phyloP scores from a whole-genome alignment of 2,329 filamentous ascomycete species.

The Aspergillus sp. region DNA sequence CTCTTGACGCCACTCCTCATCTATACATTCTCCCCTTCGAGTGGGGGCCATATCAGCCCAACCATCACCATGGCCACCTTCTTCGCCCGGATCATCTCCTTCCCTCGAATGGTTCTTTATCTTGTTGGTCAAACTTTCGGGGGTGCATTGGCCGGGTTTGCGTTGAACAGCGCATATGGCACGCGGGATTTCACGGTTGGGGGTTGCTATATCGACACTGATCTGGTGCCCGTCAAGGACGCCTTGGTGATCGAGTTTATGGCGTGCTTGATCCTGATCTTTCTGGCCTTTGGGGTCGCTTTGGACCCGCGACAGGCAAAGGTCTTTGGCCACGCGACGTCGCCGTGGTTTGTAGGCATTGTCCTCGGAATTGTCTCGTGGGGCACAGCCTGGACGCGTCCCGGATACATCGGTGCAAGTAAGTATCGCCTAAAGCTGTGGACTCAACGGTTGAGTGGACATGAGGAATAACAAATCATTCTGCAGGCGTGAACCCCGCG shows the following conservation, averaged over 20 bases:
- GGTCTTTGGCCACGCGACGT: slow-evolving; percentile 50
- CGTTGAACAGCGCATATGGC: slow-evolving; percentile 37
- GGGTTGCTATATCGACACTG: slow-evolving; percentile 40
- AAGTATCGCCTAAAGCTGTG: slow-evolving; percentile 6
- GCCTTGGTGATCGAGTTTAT: slow-evolving; percentile 52
- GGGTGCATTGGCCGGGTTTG: slow-evolving; percentile 44
- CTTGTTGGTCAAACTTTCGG: slow-evolving; percentile 48
- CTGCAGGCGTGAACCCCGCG: slow-evolving; percentile 43
- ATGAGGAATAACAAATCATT: neutral
- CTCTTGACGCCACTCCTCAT: slow-evolving; percentile 50
- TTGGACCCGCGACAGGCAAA: slow-evolving; percentile 53
- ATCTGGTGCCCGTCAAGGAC: slow-evolving; percentile 36
- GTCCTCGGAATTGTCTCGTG: slow-evolving; percentile 38
- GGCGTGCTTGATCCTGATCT: slow-evolving; percentile 46
- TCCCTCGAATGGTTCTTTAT: slow-evolving; percentile 51
- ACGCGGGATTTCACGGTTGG: slow-evolving; percentile 30
- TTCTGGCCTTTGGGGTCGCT: slow-evolving; percentile 53
- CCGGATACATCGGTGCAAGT: slow-evolving; percentile 45
- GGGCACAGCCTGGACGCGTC: slow-evolving; percentile 37
- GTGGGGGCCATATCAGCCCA: slow-evolving; percentile 55
- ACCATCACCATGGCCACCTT: slow-evolving; percentile 55
- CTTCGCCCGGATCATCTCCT: slow-evolving; percentile 49
- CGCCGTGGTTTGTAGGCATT: slow-evolving; percentile 50
- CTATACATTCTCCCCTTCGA: slow-evolving; percentile 49
- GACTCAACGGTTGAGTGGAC: neutral